These are phyloP conservation scores for Mesembryanthemum crystallinum DNA, from an alignment of 148 eudicot genomes.

Conservation along the genomic window DNA sequence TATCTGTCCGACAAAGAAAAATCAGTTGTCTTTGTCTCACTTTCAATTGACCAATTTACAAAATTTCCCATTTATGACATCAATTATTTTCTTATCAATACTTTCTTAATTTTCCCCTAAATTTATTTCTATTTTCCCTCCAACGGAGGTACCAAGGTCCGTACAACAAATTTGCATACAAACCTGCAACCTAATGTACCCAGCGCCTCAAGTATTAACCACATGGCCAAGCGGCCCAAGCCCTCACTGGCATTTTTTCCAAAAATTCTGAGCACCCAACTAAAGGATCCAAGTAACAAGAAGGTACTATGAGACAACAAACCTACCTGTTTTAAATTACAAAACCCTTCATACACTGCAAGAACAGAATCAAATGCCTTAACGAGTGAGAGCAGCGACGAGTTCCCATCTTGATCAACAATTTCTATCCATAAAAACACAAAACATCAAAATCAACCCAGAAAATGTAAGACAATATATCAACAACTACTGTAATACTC, in stretches of 20 bases:
- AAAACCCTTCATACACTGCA: constrained; percentile 84
- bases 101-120: neutral
- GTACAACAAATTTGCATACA: no score
- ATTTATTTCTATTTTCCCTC: neutral
- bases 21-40: neutral
- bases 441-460: neutral
- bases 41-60: neutral
- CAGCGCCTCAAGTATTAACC: no score
- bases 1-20: no score
- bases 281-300: neutral
- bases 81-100: no score
- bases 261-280: neutral
- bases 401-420: constrained; percentile 62
- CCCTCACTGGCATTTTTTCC: no score
- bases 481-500: neutral
- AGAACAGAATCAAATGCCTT: constrained; percentile 83
- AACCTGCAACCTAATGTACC: no score
- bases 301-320: neutral
- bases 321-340: constrained; percentile 83
- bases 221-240: no score
- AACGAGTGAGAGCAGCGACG: constrained; percentile 63
- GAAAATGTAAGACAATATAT: neutral
- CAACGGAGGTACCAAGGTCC: no score
- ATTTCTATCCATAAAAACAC: constrained; percentile 35
- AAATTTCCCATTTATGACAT: neutral